These are phyloP conservation scores for Somion occarium DNA, from an alignment of 1,284 basidiomycete genomes.

Conservation along the genomic window DNA sequence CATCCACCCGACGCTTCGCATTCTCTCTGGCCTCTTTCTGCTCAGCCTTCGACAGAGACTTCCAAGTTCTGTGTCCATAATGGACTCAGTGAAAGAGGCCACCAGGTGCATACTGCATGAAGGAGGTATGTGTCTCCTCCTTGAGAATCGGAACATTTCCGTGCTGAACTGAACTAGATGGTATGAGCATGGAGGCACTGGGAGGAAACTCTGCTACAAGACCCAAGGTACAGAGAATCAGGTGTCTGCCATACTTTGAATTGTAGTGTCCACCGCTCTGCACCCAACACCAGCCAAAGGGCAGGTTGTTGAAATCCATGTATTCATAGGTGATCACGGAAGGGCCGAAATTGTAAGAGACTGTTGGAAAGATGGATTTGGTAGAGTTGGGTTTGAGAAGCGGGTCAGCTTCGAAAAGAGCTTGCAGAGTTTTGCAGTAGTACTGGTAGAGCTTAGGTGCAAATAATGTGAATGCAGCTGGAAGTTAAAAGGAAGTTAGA, in stretches of 20 bases:
- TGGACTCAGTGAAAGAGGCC: slow-evolving; percentile 22
- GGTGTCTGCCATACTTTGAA: slow-evolving; percentile 19
- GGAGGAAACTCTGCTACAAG: slow-evolving; percentile 23
- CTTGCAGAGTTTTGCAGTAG: slow-evolving; percentile 4
- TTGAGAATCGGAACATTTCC: slow-evolving; percentile 20
- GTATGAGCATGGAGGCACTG: slow-evolving; percentile 21
- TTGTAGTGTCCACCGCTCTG: slow-evolving; percentile 21
- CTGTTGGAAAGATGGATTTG: slow-evolving; percentile 8
- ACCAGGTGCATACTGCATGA: slow-evolving; percentile 23
- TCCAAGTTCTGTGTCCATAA: slow-evolving; percentile 10
- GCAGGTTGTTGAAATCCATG: slow-evolving; percentile 18
- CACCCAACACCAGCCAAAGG: slow-evolving; percentile 21
- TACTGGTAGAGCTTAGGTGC: slow-evolving; percentile 10
- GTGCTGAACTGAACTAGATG: slow-evolving; percentile 23
- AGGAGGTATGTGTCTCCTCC: slow-evolving; percentile 18
- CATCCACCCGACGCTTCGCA: too few species aligned
- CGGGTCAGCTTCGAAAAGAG: not conserved
- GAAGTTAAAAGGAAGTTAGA: not conserved
- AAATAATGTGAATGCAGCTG: slow-evolving; percentile 8
- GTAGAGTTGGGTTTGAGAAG: not conserved
- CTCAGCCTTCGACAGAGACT: too few species aligned
- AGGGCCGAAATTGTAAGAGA: slow-evolving; percentile 20
- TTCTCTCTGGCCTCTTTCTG: too few species aligned
- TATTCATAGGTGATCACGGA: slow-evolving; percentile 10
- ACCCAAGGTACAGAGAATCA: slow-evolving; percentile 21